Evolutionary conservation across 495 filamentous ascomycete genomes (phyloP).

Genomic region (Neurospora hispaniola): DNA sequence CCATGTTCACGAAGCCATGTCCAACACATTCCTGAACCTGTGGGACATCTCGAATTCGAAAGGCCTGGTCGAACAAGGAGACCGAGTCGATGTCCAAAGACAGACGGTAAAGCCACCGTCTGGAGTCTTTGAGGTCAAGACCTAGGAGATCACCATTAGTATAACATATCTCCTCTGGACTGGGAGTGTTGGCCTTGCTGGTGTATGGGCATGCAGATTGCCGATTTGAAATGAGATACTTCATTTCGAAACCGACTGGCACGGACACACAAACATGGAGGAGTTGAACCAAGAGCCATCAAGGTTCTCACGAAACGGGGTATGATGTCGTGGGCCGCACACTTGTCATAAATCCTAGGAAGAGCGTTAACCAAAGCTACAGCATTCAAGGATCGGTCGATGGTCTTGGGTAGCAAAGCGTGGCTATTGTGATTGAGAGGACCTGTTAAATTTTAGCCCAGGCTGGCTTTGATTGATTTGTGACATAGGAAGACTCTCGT

Average conservation of each 20-base stretch:
- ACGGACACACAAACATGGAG: not conserved
- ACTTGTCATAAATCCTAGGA: not conserved
- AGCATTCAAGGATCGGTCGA: not conserved
- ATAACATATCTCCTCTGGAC: not conserved
- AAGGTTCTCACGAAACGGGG: not conserved
- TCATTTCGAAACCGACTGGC: not conserved
- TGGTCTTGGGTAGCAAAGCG: not conserved
- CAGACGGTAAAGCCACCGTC: not conserved
- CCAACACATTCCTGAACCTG: not conserved
- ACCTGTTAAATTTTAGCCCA: conserved; percentile 9
- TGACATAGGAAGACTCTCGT: conserved; percentile 9
- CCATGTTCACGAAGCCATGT: not conserved
- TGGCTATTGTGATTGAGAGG: not conserved
- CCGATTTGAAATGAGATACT: not conserved
- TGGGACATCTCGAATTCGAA: not conserved
- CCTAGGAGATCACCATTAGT: not conserved
- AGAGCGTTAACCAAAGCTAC: not conserved
- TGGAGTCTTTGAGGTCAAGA: not conserved
- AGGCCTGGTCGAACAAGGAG: not conserved
- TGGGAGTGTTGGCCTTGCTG: not conserved
- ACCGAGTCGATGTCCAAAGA: not conserved
- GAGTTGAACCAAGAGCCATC: not conserved
- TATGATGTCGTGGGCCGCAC: not conserved
- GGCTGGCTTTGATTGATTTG: conserved; percentile 16
- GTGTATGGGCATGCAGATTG: not conserved